phyloP scores from a whole-genome alignment of 495 filamentous ascomycete species.

The Xylaria flabelliformis region DNA sequence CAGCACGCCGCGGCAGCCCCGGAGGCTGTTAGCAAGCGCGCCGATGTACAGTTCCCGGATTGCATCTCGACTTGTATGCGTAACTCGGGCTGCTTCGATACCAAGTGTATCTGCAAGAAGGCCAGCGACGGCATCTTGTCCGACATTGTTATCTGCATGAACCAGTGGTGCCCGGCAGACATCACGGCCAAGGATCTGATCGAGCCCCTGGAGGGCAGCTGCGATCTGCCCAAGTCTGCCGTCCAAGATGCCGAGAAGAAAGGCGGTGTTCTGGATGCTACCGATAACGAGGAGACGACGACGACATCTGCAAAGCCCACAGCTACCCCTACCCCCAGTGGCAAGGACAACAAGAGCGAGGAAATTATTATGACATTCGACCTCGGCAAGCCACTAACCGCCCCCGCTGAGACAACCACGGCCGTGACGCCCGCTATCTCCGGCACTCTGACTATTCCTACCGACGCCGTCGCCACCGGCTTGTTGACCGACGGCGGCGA shows the following conservation, averaged over 20 bases:
- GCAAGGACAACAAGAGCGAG: conserved; percentile 1
- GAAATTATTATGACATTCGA: conserved; percentile 20
- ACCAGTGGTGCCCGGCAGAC: conserved; percentile 40
- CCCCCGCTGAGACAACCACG: conserved; percentile 1
- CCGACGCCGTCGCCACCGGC: conserved; percentile 17
- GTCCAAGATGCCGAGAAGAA: conserved; percentile 33
- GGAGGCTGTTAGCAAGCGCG: conserved; percentile 30
- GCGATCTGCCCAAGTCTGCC: conserved; percentile 37
- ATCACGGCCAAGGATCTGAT: conserved; percentile 40
- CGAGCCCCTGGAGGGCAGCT: conserved; percentile 38
- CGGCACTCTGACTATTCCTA: conserved; percentile 12
- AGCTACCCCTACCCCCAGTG: conserved; percentile 1
- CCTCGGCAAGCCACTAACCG: conserved; percentile 13
- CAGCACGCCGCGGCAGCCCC: conserved; percentile 29
- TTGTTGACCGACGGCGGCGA: conserved; percentile 26
- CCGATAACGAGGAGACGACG: conserved; percentile 18
- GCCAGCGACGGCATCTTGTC: conserved; percentile 41
- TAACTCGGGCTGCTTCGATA: conserved; percentile 42
- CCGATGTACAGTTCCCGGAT: conserved; percentile 27
- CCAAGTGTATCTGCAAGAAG: conserved; percentile 45
- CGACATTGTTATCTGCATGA: conserved; percentile 45
- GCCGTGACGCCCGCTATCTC: conserved; percentile 21
- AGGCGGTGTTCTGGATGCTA: conserved; percentile 30
- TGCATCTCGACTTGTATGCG: conserved; percentile 46
- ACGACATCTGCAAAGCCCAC: conserved; percentile 22